Percentiles rank a stretch among this genome's conserved stretches.
These are phyloP conservation scores for Gnomoniopsis smithogilvyi DNA, from an alignment of 2,329 filamentous ascomycete genomes.

Conservation along the genomic window DNA sequence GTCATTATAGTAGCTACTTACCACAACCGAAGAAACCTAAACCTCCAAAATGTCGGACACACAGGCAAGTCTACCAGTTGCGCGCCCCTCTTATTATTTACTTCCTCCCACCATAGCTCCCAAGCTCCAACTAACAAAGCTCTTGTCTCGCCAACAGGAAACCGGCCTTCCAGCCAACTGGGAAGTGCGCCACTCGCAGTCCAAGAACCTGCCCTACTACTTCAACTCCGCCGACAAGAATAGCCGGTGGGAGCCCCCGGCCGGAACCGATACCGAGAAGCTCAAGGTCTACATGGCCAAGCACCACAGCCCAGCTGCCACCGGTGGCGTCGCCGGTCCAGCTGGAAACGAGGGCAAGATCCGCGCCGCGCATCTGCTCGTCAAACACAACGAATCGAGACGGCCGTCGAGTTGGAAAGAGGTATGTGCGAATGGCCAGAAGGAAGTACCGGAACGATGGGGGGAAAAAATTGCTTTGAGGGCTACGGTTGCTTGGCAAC, in stretches of 20 bases:
- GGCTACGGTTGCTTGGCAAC: too few species aligned
- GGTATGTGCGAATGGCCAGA: conserved; percentile 32
- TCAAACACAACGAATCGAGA: conserved; percentile 88
- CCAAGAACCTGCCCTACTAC: conserved; percentile 98
- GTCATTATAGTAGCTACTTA: too few species aligned
- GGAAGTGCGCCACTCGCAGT: conserved; percentile 98
- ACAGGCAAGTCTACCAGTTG: conserved; percentile 8
- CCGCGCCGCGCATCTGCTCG: conserved; percentile 83
- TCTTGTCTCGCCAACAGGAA: conserved; percentile 45
- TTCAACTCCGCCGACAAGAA: conserved; percentile 85
- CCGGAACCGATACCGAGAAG: conserved; percentile 83
- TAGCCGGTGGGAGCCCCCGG: conserved; percentile 92
- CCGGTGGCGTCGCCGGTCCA: conserved; percentile 30
- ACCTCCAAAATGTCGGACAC: conserved; percentile 13
- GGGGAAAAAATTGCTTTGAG: too few species aligned
- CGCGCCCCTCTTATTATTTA: conserved; percentile 4
- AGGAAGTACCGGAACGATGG: background rate
- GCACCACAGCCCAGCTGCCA: conserved; percentile 67
- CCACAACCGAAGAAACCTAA: too few species aligned
- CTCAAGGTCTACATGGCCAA: conserved; percentile 92
- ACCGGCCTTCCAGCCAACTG: conserved; percentile 81
- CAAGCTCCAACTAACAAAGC: background rate
- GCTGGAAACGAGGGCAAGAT: conserved; percentile 66
- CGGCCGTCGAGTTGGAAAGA: conserved; percentile 93
- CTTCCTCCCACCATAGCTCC: background rate